phyloP scores from a whole-genome alignment of 495 filamentous ascomycete genomes.

The Haplographium delicatum region DNA sequence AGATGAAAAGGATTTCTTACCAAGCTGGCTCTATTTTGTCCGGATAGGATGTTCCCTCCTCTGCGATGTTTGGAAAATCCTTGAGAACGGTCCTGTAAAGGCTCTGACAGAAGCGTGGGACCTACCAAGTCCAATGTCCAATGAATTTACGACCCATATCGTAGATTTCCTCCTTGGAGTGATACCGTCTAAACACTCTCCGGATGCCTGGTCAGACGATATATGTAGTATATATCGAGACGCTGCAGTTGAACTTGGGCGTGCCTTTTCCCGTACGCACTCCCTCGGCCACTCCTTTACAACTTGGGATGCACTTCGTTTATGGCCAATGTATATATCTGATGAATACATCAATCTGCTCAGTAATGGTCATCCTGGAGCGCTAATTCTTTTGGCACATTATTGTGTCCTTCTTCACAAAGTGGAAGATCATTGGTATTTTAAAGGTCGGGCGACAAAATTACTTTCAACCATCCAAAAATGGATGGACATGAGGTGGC shows the following conservation, averaged over 20 bases:
- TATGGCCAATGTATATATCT: conserved; percentile 12
- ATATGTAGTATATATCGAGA: neutral
- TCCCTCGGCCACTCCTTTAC: neutral
- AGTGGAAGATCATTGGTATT: conserved; percentile 7
- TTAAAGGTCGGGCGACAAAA: neutral
- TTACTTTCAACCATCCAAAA: neutral
- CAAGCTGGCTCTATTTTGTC: conserved; percentile 16
- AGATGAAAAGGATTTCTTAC: neutral
- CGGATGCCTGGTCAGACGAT: conserved; percentile 5
- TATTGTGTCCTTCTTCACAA: conserved; percentile 14
- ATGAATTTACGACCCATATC: neutral
- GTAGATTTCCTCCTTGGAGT: conserved; percentile 1
- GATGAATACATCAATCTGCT: conserved; percentile 7
- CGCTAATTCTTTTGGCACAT: conserved; percentile 15
- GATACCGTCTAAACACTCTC: neutral
- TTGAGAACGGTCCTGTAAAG: conserved; percentile 6
- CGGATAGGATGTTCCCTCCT: conserved; percentile 12
- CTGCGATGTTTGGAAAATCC: conserved; percentile 5
- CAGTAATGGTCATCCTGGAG: conserved; percentile 6
- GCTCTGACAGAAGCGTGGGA: conserved; percentile 9
- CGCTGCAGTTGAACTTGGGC: conserved; percentile 7
- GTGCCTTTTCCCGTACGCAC: neutral
- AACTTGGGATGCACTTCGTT: conserved; percentile 6
- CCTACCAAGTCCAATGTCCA: neutral
- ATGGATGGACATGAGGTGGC: conserved; percentile 5